These are phyloP conservation scores for Limnomonas spitsbergensis DNA, from an alignment of 139 green algal species.

Conservation along the genomic window DNA sequence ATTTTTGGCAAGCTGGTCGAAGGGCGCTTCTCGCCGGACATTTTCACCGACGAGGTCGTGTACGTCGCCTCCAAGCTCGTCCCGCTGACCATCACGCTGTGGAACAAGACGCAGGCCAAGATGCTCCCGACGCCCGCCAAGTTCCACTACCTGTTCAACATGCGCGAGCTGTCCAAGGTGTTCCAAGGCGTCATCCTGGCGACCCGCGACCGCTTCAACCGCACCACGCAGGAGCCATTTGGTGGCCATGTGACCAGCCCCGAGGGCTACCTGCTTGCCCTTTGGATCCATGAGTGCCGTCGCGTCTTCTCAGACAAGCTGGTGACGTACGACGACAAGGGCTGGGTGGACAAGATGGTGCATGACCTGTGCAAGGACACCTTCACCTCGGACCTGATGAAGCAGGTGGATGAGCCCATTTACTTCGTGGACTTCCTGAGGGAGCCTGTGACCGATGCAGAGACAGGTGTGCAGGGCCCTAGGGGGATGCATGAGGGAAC, in stretches of 20 bases:
- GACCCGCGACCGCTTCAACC: slow-evolving; percentile 52
- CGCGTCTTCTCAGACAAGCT: slow-evolving; percentile 93
- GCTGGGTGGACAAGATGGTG: slow-evolving; percentile 73
- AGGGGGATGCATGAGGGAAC: slow-evolving; percentile 85
- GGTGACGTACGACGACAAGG: slow-evolving; percentile 78
- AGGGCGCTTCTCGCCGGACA: slow-evolving; percentile 57
- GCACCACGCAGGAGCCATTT: slow-evolving; percentile 31
- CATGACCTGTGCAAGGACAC: slow-evolving; percentile 62
- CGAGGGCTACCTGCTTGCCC: slow-evolving; percentile 81
- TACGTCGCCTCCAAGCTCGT: slow-evolving; percentile 74
- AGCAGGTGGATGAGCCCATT: slow-evolving; percentile 76
- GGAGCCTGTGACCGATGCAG: slow-evolving; percentile 76
- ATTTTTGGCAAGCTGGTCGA: slow-evolving; percentile 87
- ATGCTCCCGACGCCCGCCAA: slow-evolving; percentile 93
- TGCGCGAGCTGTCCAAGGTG: slow-evolving; percentile 91
- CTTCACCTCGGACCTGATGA: slow-evolving; percentile 59
- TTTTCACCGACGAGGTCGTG: slow-evolving; percentile 58
- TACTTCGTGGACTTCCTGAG: slow-evolving; percentile 94
- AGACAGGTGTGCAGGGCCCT: slow-evolving; percentile 50
- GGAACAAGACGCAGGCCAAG: slow-evolving; percentile 72
- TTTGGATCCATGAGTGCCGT: slow-evolving; percentile 91
- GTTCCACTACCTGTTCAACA: slow-evolving; percentile 96
- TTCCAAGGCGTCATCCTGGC: slow-evolving; percentile 89
- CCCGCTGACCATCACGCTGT: slow-evolving; percentile 79
- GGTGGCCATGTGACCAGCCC: slow-evolving; percentile 68